A percentile compares a stretch with the other conserved stretches of the same genome.
Evolutionary conservation across 345 rosid species (phyloP).

Genomic region (Aquilaria malaccensis): DNA sequence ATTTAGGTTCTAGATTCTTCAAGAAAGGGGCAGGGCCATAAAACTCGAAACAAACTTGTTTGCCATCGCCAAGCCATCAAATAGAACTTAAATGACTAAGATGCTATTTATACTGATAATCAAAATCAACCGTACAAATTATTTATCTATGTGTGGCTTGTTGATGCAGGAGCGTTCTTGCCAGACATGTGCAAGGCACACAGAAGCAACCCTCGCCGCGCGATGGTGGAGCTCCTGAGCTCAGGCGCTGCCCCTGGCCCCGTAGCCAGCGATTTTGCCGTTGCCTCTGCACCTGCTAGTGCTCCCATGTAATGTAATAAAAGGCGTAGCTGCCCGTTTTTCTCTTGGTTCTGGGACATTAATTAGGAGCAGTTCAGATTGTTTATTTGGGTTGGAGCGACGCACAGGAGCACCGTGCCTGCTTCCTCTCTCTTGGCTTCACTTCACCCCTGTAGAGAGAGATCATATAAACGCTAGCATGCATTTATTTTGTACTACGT

Average conservation of each 20-base stretch:
- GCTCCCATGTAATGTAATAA: conserved; percentile 22
- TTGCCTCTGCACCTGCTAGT: conserved; percentile 31
- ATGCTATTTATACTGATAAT: too few relatives aligned
- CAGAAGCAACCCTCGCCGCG: conserved; percentile 59
- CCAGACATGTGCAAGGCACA: conserved; percentile 71
- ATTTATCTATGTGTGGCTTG: too few relatives aligned
- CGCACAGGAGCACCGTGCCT: not conserved
- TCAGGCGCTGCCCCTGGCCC: conserved; percentile 55
- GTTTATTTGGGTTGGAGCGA: not conserved
- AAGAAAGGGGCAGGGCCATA: too few relatives aligned
- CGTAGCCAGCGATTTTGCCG: conserved; percentile 5
- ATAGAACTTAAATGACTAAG: too few relatives aligned
- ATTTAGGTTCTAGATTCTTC: too few relatives aligned
- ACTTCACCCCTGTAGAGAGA: too few relatives aligned
- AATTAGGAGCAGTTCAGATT: not conserved
- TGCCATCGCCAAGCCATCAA: too few relatives aligned
- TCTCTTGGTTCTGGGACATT: not conserved
- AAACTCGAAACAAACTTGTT: too few relatives aligned
- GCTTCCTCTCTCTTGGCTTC: not conserved
- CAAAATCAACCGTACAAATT: too few relatives aligned
- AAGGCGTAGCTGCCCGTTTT: not conserved
- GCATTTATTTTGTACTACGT: too few relatives aligned
- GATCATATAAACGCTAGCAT: too few relatives aligned
- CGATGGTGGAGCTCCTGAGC: conserved; percentile 66
- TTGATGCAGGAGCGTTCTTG: conserved; percentile 70